phyloP scores from a whole-genome alignment of 768 basidiomycete genomes.

The Trametes cinnabarina region DNA sequence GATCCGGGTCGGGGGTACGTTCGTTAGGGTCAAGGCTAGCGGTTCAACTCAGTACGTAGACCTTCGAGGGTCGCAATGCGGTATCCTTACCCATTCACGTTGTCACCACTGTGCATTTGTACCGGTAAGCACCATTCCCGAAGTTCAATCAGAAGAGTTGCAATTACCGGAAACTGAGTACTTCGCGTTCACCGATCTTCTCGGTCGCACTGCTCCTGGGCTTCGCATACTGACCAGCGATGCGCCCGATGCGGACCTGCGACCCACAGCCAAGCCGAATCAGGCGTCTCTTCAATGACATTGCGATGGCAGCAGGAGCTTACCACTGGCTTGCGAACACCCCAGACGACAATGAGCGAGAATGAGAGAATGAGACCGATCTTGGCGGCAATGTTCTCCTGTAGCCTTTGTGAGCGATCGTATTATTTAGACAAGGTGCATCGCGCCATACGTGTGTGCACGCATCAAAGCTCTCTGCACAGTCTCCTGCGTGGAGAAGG shows the following conservation, averaged over 20 bases:
- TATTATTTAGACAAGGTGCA: background rate
- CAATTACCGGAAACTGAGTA: conserved; percentile 85
- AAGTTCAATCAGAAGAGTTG: background rate
- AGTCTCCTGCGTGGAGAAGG: conserved; percentile 95
- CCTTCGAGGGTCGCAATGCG: background rate
- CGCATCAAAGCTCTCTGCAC: conserved; percentile 93
- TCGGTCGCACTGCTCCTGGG: conserved; percentile 86
- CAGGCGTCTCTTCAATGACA: background rate
- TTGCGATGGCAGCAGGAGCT: conserved; percentile 26
- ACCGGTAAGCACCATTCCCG: background rate
- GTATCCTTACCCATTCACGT: conserved; percentile 82
- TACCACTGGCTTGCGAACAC: conserved; percentile 90
- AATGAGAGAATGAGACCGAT: conserved; percentile 92
- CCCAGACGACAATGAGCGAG: conserved; percentile 93
- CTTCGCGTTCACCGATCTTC: conserved; percentile 68
- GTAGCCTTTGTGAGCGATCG: background rate
- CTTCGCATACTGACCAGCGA: conserved; percentile 96
- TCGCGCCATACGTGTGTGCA: conserved; percentile 61
- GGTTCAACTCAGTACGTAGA: background rate
- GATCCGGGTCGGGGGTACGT: conserved; percentile 86
- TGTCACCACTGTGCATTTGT: conserved; percentile 71
- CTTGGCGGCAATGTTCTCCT: conserved; percentile 87
- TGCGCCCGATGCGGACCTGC: conserved; percentile 81
- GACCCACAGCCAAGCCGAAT: background rate
- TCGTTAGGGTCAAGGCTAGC: conserved; percentile 73